Evolutionary conservation across 129 eudicot genomes (phyloP).

Genomic region (Centella asiatica): DNA sequence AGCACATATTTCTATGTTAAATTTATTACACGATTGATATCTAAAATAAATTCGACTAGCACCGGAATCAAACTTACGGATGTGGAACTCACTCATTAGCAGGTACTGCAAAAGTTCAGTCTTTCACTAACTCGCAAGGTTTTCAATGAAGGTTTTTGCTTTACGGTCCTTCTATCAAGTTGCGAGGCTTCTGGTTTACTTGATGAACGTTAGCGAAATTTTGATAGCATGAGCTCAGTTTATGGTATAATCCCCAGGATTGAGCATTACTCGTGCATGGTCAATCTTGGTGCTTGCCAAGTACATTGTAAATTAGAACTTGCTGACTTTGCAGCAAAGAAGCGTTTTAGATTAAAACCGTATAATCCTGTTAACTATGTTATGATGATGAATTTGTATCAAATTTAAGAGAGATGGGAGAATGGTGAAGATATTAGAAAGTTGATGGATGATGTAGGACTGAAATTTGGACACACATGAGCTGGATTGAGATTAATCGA

Average conservation of each 20-base stretch:
- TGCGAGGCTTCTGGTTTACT: constrained; percentile 44
- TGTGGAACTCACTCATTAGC: too few species aligned
- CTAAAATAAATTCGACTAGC: too few species aligned
- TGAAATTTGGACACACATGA: constrained; percentile 25
- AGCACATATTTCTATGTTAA: too few species aligned
- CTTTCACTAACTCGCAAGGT: too few species aligned
- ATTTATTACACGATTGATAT: too few species aligned
- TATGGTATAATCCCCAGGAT: constrained; percentile 30
- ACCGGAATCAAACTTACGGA: too few species aligned
- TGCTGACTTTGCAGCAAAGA: constrained; percentile 48
- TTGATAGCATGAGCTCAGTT: constrained; percentile 35
- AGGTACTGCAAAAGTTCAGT: too few species aligned
- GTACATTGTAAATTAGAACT: constrained; percentile 35
- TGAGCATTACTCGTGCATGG: constrained; percentile 69
- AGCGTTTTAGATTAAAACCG: constrained; percentile 53
- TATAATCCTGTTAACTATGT: constrained; percentile 49
- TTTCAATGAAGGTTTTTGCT: too few species aligned
- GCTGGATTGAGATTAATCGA: constrained; percentile 39
- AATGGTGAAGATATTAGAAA: constrained; percentile 25
- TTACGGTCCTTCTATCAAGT: constrained; percentile 34
- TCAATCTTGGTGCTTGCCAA: constrained; percentile 69
- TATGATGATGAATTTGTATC: constrained; percentile 46
- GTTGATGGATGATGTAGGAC: constrained; percentile 19
- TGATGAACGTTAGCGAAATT: constrained; percentile 38
- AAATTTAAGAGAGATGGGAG: constrained; percentile 26